Evolutionary conservation across 306 rosid genomes (phyloP).

Genomic region (Acacia acuminata): DNA sequence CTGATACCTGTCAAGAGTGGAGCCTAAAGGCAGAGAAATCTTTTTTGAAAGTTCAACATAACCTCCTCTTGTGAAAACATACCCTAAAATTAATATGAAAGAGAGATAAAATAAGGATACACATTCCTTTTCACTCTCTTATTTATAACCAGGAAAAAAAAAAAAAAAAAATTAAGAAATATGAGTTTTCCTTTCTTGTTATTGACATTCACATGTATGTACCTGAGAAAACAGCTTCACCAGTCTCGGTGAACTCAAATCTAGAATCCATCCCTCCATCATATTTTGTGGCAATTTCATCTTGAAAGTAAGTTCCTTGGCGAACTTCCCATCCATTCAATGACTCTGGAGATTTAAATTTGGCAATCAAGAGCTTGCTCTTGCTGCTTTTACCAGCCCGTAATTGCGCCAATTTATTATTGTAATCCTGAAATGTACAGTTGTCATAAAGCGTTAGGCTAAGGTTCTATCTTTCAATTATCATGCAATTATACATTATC

Average conservation of each 20-base stretch:
- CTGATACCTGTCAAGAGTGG: conserved; percentile 85
- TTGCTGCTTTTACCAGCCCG: conserved; percentile 97
- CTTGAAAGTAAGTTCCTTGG: conserved; percentile 90
- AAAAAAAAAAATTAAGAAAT: background rate
- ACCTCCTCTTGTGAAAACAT: conserved; percentile 93
- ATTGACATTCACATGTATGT: conserved; percentile 31
- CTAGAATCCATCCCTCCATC: conserved; percentile 98
- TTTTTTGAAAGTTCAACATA: conserved; percentile 84
- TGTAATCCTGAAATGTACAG: conserved; percentile 70
- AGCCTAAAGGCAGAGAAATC: conserved; percentile 87
- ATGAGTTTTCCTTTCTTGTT: background rate
- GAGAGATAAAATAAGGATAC: conserved; percentile 5
- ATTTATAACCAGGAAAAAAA: background rate
- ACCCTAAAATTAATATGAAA: conserved; percentile 55
- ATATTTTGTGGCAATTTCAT: conserved; percentile 80
- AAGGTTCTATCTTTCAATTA: conserved; percentile 5
- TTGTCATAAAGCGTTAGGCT: background rate
- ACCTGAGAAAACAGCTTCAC: conserved; percentile 87
- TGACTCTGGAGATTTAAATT: conserved; percentile 74
- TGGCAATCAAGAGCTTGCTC: conserved; percentile 79
- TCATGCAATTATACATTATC: background rate
- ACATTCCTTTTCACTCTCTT: background rate
- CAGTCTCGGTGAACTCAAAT: conserved; percentile 76
- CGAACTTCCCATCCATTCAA: conserved; percentile 85
- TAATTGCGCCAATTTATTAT: conserved; percentile 82